Evolutionary conservation across 2,329 filamentous ascomycete genomes (phyloP).

Genomic region (Fusarium tricinctum): DNA sequence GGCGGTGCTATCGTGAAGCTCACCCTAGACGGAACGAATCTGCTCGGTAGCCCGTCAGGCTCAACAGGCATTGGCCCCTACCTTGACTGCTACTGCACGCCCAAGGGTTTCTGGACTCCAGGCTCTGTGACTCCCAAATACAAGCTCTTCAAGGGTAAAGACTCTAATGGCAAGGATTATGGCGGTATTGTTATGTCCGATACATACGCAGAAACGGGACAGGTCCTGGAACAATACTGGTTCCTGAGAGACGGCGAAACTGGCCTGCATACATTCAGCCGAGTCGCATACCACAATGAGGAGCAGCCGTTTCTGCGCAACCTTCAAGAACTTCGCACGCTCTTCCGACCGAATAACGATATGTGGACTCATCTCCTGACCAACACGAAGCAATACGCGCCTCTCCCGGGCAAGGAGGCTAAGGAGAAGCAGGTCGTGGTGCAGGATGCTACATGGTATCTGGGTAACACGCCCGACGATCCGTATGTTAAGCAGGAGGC

Average conservation of each 20-base stretch:
- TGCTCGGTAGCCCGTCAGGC: conserved; percentile 61
- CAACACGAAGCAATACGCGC: conserved; percentile 68
- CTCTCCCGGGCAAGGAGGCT: conserved; percentile 55
- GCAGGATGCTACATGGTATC: conserved; percentile 74
- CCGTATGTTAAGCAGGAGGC: conserved; percentile 68
- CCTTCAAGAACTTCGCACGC: conserved; percentile 71
- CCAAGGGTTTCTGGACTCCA: conserved; percentile 71
- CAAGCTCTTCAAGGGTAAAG: conserved; percentile 62
- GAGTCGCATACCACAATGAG: conserved; percentile 71
- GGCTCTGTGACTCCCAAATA: conserved; percentile 62
- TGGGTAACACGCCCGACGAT: conserved; percentile 67
- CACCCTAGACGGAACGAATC: conserved; percentile 59
- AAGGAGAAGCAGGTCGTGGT: conserved; percentile 63
- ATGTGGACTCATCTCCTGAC: conserved; percentile 75
- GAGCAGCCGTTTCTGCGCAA: conserved; percentile 69
- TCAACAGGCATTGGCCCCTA: conserved; percentile 67
- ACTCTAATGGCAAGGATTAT: conserved; percentile 65
- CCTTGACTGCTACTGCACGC: conserved; percentile 74
- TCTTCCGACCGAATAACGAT: conserved; percentile 71
- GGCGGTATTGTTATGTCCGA: conserved; percentile 72
- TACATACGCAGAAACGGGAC: conserved; percentile 69
- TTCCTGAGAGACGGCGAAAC: conserved; percentile 74
- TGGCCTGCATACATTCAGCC: conserved; percentile 72
- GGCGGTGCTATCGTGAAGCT: conserved; percentile 56
- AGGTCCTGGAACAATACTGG: conserved; percentile 74